Evolutionary conservation across 257 asterid genomes (phyloP), one percentile per base, ranked within the genome.

Genomic region (Scutellaria galericulata): DNA sequence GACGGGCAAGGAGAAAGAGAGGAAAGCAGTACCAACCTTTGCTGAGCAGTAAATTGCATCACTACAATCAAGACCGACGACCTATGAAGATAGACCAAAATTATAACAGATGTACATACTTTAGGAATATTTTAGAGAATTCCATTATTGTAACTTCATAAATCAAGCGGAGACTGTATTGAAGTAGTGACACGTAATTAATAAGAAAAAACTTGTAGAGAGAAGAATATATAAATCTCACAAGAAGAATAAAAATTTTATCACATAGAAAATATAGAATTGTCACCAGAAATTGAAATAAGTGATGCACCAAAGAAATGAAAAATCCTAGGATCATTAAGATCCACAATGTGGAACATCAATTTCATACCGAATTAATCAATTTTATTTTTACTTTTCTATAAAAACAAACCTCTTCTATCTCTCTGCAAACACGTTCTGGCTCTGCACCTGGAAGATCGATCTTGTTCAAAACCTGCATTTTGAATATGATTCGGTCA

Each of bases 391-490:
- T 55, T 24, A 52, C 71, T 75, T 61, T 20, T 55, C 80, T 66
- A 73, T 58, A 70, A 27, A 72, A 77, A 86, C 95, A 46, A 75
- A 94, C 99, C 99, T 95, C 99, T 81, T 95, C 99, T 71, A 95
- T 95, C 84, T 95, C 99, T 70, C 82, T 88, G 80, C 83, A 68
- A 78, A 95, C 94, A 74, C 93, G 90, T 81, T 81, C 86, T 60
- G 99, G 99, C 75, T 95, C 98, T 63, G 99, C 97, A 70, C 99
- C 98, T 63, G 99, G 99, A 84, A 95, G 99, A 85, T 95, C 99
- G 66, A 95, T 95, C 89, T 95, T 95, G 92, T 95, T 95, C 83
- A 95, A 78, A 82, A 95, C 98, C 99, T 95, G 86, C 72, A 85
- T 61, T 81, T 78, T 18, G 68, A 46, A 37, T 55, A 68, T 58